These are phyloP conservation scores for Scheffersomyces titani DNA, from an alignment of 1,139 yeast species.

Conservation along the genomic window DNA sequence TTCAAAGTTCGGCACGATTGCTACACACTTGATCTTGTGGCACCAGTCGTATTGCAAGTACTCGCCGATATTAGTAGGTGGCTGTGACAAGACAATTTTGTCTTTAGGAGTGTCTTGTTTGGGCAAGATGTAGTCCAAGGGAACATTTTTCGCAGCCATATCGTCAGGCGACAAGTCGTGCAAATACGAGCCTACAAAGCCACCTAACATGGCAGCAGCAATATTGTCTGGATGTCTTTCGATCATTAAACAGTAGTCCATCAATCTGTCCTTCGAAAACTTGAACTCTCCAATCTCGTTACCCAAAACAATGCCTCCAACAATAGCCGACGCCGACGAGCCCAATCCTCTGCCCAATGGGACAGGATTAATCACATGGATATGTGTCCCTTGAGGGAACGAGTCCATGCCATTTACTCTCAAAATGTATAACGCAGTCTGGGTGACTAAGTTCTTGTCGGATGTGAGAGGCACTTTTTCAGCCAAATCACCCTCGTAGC, in stretches of 20 bases:
- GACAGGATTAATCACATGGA: conserved; percentile 84
- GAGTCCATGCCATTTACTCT: conserved; percentile 73
- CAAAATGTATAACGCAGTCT: conserved; percentile 87
- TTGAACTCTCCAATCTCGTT: conserved; percentile 77
- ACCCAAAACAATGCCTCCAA: conserved; percentile 93
- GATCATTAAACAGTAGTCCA: conserved; percentile 93
- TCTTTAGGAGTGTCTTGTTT: conserved; percentile 68
- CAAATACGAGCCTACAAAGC: conserved; percentile 92
- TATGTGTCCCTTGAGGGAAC: conserved; percentile 83
- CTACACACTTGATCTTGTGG: conserved; percentile 77
- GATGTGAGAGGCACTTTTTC: conserved; percentile 75
- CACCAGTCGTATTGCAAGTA: conserved; percentile 87
- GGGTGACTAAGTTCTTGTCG: conserved; percentile 80
- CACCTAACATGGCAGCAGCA: conserved; percentile 99
- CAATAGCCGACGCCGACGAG: conserved; percentile 98
- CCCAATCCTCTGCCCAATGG: conserved; percentile 97
- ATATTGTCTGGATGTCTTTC: conserved; percentile 98
- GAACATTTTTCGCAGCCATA: conserved; percentile 72
- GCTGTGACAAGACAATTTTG: conserved; percentile 35
- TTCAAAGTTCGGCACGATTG: conserved; percentile 91
- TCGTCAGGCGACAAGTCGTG: conserved; percentile 77
- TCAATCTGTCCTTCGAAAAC: conserved; percentile 74
- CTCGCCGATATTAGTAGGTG: conserved; percentile 88
- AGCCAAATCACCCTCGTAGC: conserved; percentile 78
- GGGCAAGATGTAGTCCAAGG: conserved; percentile 81